Conservation (phyloP, 2,329 filamentous ascomycete species). For the Calonectria pseudoreteaudii region DNA sequence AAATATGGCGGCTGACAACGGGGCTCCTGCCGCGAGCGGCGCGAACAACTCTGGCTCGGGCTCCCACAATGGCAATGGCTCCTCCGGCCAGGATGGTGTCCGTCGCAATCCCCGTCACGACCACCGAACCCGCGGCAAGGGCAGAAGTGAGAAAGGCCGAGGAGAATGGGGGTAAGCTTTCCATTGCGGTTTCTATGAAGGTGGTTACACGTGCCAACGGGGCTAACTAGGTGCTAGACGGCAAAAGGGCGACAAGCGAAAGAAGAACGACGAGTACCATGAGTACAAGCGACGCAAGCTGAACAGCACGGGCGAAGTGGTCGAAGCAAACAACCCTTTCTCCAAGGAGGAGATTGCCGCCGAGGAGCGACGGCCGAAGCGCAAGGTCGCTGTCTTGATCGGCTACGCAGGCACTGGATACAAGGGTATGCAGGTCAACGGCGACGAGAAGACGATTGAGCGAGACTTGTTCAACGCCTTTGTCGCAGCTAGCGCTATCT, state of each 20-base stretch:
- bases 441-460: constrained; percentile 90
- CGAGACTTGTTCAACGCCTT: constrained; percentile 94
- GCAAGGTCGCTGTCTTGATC: constrained; percentile 95
- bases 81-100: constrained; percentile 36
- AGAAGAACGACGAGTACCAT: constrained; percentile 53
- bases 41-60: constrained; percentile 31
- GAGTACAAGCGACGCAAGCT: constrained; percentile 57
- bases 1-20: constrained; percentile 48
- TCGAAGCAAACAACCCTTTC: constrained; percentile 60
- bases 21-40: constrained; percentile 43
- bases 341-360: constrained; percentile 85
- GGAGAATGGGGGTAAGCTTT: constrained; percentile 45
- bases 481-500: constrained; percentile 90
- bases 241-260: constrained; percentile 52
- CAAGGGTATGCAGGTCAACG: constrained; percentile 94
- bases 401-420: constrained; percentile 97
- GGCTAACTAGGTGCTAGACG: constrained; percentile 52
- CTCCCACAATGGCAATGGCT: constrained; percentile 35
- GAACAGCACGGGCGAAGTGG: constrained; percentile 49
- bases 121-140: constrained; percentile 43
- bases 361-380: constrained; percentile 90
- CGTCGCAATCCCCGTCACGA: constrained; percentile 46
- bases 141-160: constrained; percentile 46
- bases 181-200: not conserved
- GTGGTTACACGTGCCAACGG: constrained; percentile 40